Conservation (phyloP, 2,329 filamentous ascomycete species). For the Macrophomina tecta region DNA sequence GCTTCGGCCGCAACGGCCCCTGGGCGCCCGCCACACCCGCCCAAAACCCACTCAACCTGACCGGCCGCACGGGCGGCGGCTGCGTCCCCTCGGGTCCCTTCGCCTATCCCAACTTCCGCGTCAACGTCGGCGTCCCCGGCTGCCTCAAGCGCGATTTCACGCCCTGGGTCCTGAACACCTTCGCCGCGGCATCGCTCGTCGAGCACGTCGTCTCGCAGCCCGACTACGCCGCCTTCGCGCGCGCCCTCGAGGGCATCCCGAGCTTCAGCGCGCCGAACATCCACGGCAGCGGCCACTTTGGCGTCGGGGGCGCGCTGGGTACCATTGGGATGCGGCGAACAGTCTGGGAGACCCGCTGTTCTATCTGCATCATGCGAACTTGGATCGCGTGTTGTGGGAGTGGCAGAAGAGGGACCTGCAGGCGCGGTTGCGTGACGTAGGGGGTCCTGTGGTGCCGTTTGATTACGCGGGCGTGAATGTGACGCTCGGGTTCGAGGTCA, state of each 20-base stretch:
- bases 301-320: constrained; percentile 41
- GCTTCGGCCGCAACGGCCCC: constrained; percentile 46
- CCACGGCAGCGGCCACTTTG: constrained; percentile 45
- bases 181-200: constrained; percentile 34
- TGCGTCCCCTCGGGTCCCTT: constrained; percentile 62
- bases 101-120: constrained; percentile 38
- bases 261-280: constrained; percentile 40
- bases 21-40: constrained; percentile 36
- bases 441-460: constrained; percentile 40
- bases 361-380: constrained; percentile 53
- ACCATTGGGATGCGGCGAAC: constrained; percentile 42
- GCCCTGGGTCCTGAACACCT: constrained; percentile 35
- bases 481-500: constrained; percentile 42
- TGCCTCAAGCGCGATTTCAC: constrained; percentile 44
- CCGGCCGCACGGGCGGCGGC: constrained; percentile 56
- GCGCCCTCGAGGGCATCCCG: constrained; percentile 36
- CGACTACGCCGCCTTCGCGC: constrained; percentile 39
- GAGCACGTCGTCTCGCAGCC: constrained; percentile 35
- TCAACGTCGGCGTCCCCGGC: constrained; percentile 35
- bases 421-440: constrained; percentile 42
- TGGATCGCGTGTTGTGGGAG: constrained; percentile 57
- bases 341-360: constrained; percentile 45
- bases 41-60: constrained; percentile 33
- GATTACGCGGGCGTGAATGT: constrained; percentile 38
- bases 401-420: constrained; percentile 55